phyloP scores from a whole-genome alignment of 2,329 filamentous ascomycete genomes.

The Colletotrichum australisinense region DNA sequence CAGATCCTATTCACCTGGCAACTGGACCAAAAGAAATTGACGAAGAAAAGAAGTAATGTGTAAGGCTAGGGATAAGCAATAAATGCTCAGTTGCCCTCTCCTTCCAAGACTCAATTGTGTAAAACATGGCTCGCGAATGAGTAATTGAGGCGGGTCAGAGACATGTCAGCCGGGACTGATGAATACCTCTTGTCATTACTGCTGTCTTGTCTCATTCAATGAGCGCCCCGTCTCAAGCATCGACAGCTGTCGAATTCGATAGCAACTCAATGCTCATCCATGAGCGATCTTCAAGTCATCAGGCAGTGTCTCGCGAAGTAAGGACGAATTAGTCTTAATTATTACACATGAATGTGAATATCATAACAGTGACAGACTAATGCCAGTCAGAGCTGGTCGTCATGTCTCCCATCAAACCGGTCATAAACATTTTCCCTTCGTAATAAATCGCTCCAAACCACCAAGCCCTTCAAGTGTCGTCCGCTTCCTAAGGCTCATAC shows the following conservation, averaged over 20 bases:
- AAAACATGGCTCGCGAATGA: neutral
- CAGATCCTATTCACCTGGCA: neutral
- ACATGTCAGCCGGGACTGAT: neutral
- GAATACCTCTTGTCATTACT: neutral
- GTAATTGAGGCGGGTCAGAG: neutral
- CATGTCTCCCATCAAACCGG: neutral
- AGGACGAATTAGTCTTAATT: constrained; percentile 26
- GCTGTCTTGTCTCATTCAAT: constrained; percentile 10
- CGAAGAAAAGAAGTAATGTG: neutral
- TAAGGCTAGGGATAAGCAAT: neutral
- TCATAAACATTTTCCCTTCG: constrained; percentile 31
- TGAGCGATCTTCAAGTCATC: neutral
- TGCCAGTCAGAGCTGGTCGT: neutral
- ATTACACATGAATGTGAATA: constrained; percentile 31
- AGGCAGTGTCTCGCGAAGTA: neutral
- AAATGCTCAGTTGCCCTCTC: neutral
- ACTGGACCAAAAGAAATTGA: neutral
- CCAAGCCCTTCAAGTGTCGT: neutral
- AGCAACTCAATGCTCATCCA: neutral
- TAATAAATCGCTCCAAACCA: constrained; percentile 5
- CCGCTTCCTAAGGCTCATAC: neutral
- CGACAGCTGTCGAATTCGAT: neutral
- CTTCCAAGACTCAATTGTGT: neutral
- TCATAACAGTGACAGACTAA: neutral
- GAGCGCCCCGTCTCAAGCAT: neutral